Evolutionary conservation across 345 rosid genomes (phyloP).

Genomic region (Eucalyptus globulus): DNA sequence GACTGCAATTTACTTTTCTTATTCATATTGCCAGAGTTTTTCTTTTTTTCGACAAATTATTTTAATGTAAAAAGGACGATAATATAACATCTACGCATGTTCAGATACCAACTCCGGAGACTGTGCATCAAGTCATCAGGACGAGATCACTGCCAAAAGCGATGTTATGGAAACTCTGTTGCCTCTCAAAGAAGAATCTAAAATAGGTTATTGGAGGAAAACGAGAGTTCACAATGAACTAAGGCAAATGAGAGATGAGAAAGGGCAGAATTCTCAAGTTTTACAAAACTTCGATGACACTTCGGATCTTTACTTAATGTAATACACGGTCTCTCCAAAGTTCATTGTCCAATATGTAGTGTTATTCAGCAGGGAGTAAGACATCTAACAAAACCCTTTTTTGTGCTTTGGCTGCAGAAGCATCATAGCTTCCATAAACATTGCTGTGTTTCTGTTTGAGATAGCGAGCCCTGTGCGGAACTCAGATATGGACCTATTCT

Average conservation of each 20-base stretch:
- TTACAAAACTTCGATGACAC: slow-evolving; percentile 27
- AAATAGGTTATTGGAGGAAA: slow-evolving; percentile 5
- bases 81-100: neutral
- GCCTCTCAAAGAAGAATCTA: slow-evolving; percentile 1
- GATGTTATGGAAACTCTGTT: slow-evolving; percentile 1
- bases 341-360: neutral
- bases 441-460: slow-evolving; percentile 77
- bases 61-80: neutral
- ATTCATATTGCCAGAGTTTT: neutral
- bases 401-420: slow-evolving; percentile 32
- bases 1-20: neutral
- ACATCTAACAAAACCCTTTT: neutral
- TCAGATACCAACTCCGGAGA: slow-evolving; percentile 15
- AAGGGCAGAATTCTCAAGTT: slow-evolving; percentile 4
- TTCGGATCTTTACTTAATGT: slow-evolving; percentile 64
- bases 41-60: neutral
- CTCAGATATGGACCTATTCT: slow-evolving; percentile 49
- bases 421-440: slow-evolving; percentile 55
- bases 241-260: neutral
- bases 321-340: neutral
- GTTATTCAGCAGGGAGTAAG: neutral
- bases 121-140: neutral
- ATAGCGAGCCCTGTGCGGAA: slow-evolving; percentile 64
- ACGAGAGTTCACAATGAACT: neutral
- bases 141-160: neutral